Percentiles rank a stretch among this genome's conserved stretches.
Evolutionary conservation across 2,329 filamentous ascomycete genomes (phyloP).

Genomic region (Magnaporthiopsis incrustans): DNA sequence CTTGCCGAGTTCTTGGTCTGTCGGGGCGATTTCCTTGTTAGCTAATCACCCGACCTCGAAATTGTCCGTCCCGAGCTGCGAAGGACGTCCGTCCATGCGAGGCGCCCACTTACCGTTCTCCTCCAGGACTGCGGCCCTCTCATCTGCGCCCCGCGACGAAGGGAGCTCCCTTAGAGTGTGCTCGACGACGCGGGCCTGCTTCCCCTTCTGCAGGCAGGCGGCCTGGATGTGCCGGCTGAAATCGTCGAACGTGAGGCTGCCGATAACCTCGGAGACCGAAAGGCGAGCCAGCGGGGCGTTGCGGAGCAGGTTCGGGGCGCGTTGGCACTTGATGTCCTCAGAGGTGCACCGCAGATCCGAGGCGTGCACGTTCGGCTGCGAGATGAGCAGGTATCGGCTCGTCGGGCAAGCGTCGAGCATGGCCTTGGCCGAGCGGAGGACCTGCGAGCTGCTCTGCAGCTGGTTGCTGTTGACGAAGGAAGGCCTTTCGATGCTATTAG

Average conservation of each 20-base stretch:
- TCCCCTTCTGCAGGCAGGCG: conserved; percentile 35
- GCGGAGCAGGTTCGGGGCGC: conserved; percentile 42
- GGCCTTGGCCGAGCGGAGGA: conserved; percentile 33
- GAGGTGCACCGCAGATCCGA: conserved; percentile 53
- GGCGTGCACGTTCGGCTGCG: conserved; percentile 66
- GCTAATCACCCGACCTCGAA: not conserved
- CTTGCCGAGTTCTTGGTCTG: conserved; percentile 45
- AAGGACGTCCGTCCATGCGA: not conserved
- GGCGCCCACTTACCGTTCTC: conserved; percentile 35
- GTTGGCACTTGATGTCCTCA: conserved; percentile 26
- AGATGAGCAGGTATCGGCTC: conserved; percentile 67
- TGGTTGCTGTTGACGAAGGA: conserved; percentile 27
- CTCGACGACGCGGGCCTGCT: conserved; percentile 30
- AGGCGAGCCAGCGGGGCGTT: not conserved
- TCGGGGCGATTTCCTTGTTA: conserved; percentile 6
- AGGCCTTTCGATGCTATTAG: conserved; percentile 19
- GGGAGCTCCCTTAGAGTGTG: conserved; percentile 33
- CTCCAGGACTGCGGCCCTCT: conserved; percentile 37
- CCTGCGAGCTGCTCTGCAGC: conserved; percentile 40
- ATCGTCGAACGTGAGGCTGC: conserved; percentile 32
- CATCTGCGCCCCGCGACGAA: conserved; percentile 24
- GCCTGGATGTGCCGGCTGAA: conserved; percentile 36
- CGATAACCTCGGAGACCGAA: conserved; percentile 49
- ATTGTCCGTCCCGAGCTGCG: not conserved
- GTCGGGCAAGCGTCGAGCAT: conserved; percentile 63